Evolutionary conservation across 495 filamentous ascomycete species (phyloP).

Genomic region (Tuber umbilicatum): DNA sequence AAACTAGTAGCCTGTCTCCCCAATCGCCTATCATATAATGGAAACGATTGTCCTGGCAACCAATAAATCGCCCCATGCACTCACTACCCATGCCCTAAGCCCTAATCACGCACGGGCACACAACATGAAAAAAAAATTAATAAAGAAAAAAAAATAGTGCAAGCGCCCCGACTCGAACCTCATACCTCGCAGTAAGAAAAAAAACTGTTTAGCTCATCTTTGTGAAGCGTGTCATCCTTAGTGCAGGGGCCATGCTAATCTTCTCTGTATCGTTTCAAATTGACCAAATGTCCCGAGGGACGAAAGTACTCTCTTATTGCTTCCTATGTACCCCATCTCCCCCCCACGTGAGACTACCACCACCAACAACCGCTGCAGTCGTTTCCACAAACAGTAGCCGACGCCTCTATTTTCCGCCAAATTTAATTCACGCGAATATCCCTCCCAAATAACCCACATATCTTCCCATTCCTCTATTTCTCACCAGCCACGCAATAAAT

Average conservation of each 20-base stretch:
- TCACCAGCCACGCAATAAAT: neutral
- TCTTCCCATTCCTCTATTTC: neutral
- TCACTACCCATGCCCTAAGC: neutral
- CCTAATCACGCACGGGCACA: neutral
- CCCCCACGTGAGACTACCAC: neutral
- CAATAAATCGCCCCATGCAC: neutral
- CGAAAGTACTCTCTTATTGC: neutral
- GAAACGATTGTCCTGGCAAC: neutral
- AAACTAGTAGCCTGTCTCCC: neutral
- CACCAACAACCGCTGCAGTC: neutral
- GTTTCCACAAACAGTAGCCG: neutral
- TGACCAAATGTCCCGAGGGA: slow-evolving; percentile 74
- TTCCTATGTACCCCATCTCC: neutral
- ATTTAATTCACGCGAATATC: neutral
- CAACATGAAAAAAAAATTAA: neutral
- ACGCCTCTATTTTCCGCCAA: neutral
- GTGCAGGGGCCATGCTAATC: slow-evolving; percentile 99
- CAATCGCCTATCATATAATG: neutral
- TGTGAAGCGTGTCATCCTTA: slow-evolving; percentile 99
- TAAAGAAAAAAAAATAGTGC: neutral
- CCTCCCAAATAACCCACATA: neutral
- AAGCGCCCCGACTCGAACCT: slow-evolving; percentile 27
- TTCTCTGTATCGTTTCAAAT: slow-evolving; percentile 81
- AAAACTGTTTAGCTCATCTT: slow-evolving; percentile 80
- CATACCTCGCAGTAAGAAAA: slow-evolving; percentile 20